Percentiles rank a stretch among this genome's conserved stretches.
These are phyloP conservation scores for Plasmodium malariae DNA, from an alignment of 169 alveolate genomes.

Conservation along the genomic window DNA sequence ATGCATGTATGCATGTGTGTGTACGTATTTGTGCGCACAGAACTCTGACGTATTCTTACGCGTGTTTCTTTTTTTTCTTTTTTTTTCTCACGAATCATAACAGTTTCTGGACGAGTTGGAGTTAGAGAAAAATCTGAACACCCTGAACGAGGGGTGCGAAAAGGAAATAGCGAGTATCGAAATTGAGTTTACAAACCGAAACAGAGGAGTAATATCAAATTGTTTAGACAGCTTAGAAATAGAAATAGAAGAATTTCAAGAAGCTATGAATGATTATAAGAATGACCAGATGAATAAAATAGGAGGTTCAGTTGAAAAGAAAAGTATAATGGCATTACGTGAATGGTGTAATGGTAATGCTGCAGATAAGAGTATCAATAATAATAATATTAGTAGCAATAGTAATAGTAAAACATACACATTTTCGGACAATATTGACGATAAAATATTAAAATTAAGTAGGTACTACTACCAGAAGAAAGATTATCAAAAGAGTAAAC, in stretches of 20 bases:
- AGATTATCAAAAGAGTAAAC: slow-evolving; percentile 83
- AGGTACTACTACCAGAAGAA: slow-evolving; percentile 82
- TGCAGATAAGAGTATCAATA: slow-evolving; percentile 56
- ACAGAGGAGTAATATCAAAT: slow-evolving; percentile 65
- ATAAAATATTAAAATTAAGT: slow-evolving; percentile 80
- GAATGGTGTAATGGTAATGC: slow-evolving; percentile 78
- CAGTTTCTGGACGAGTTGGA: slow-evolving; percentile 78
- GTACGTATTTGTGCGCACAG: background rate
- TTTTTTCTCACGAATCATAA: background rate
- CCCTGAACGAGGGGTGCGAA: slow-evolving; percentile 56
- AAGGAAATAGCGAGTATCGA: slow-evolving; percentile 49
- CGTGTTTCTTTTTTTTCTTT: background rate
- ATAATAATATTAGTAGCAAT: no score
- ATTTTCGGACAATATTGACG: slow-evolving; percentile 80
- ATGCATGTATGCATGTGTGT: background rate
- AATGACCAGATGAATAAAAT: slow-evolving; percentile 81
- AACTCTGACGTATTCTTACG: background rate
- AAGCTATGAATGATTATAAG: slow-evolving; percentile 80
- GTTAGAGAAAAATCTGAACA: slow-evolving; percentile 52
- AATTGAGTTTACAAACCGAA: slow-evolving; percentile 67
- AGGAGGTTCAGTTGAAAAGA: slow-evolving; percentile 79
- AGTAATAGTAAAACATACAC: slow-evolving; percentile 60
- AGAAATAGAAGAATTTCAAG: slow-evolving; percentile 80
- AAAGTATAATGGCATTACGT: slow-evolving; percentile 78
- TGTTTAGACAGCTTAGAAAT: slow-evolving; percentile 49